Evolutionary conservation across 768 basidiomycete species (phyloP), one percentile per base, ranked within the genome.

Genomic region (Podaxis sp.): DNA sequence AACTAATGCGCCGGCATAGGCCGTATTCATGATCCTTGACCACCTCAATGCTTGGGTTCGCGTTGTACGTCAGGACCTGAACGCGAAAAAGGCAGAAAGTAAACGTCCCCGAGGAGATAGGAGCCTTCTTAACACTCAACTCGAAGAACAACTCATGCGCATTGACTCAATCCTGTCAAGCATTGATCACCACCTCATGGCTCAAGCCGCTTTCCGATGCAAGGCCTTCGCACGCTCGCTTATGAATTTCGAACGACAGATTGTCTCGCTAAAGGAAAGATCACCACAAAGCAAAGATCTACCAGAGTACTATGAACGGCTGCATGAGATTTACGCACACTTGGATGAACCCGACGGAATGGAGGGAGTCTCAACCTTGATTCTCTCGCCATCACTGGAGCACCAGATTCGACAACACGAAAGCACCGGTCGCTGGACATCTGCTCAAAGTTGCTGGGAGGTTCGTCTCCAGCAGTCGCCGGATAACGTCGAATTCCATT

Each of bases 391-490:
- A 0, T 92, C 93, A 2, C 74, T 99, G 52, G 93, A 98, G 66
- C 94, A 97, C 74, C 95, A 97, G 73, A 99, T 99, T 64, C 88
- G 97, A 48, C 92, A 99, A 70, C 97, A 99, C 69, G 97, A 99
- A 74, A 96, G 91, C 66, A 96, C 92, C 2, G 97, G 97, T 0
- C 83, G 88, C 48, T 99, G 97, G 97, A 99, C 97, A 2, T 91
- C 95, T 8, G 96, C 97, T 7, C 97, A 99, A 74, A 99, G 96
- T 70, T 99, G 97, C 69, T 99, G 97, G 97, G 97, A 99, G 74
- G 88, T 99, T 12, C 84, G 89, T 53, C 80, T 99, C 15, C 96
- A 98, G 71, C 88, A 93, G 62, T 87, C 87, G 22, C 96, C 96
- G 0, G 88, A 96, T 68, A 95, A 96, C 67, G 81, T 96, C 4